A percentile compares a stretch with the other conserved stretches of the same genome.
Conservation (phyloP, 495 filamentous ascomycete genomes). For the Aspergillus hancockii region DNA sequence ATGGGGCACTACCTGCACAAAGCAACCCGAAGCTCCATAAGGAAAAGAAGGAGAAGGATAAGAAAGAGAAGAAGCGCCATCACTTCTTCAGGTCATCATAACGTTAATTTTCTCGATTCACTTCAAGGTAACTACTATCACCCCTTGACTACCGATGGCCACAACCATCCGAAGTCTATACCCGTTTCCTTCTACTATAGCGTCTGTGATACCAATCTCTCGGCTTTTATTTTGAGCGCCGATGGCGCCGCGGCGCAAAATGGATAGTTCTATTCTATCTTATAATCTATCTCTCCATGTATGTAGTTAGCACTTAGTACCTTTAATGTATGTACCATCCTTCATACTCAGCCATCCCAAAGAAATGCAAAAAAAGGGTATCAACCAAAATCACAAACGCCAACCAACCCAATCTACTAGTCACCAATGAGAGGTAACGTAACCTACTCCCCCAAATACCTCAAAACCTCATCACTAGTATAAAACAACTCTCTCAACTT, state of each 20-base stretch:
- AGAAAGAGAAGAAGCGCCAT: slow-evolving; percentile 52
- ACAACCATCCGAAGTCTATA: slow-evolving; percentile 6
- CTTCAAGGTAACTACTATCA: neutral
- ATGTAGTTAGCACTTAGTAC: neutral
- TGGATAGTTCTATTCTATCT: slow-evolving; percentile 1
- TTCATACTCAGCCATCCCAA: neutral
- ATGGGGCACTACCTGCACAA: slow-evolving; percentile 24
- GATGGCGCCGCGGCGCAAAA: slow-evolving; percentile 2
- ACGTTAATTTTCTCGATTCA: neutral
- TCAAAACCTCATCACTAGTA: slow-evolving; percentile 67
- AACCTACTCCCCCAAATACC: slow-evolving; percentile 58
- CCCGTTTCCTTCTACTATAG: slow-evolving; percentile 26
- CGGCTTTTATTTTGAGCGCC: slow-evolving; percentile 18
- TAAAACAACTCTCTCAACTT: slow-evolving; percentile 68
- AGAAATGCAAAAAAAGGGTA: slow-evolving; percentile 2
- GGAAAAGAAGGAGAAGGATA: slow-evolving; percentile 52
- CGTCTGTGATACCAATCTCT: slow-evolving; percentile 44
- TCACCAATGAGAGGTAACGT: too few relatives aligned
- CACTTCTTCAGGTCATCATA: slow-evolving; percentile 66
- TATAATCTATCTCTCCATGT: slow-evolving; percentile 5
- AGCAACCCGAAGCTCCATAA: slow-evolving; percentile 31
- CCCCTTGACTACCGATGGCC: slow-evolving; percentile 1
- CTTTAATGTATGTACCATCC: slow-evolving; percentile 1
- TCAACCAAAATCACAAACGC: slow-evolving; percentile 4
- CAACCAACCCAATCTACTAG: slow-evolving; percentile 1